phyloP scores from a whole-genome alignment of 2,329 filamentous ascomycete species.

The Fusarium caatingaense region DNA sequence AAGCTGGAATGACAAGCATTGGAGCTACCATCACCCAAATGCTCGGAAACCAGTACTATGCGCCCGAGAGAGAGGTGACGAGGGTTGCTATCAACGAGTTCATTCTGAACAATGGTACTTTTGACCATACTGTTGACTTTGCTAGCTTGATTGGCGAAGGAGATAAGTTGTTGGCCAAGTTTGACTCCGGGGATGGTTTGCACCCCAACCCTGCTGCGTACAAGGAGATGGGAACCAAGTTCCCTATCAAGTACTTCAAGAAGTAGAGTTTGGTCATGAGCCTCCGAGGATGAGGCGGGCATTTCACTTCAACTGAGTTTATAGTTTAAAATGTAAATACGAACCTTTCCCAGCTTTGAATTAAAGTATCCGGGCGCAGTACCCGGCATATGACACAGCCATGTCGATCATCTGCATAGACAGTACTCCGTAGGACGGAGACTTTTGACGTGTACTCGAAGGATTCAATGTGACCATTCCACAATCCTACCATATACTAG shows the following conservation, averaged over 20 bases:
- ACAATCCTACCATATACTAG: background rate
- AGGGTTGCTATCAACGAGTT: conserved; percentile 24
- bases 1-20: background rate
- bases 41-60: conserved; percentile 23
- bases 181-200: conserved; percentile 25
- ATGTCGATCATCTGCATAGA: background rate
- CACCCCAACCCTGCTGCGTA: conserved; percentile 33
- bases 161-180: conserved; percentile 23
- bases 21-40: conserved; percentile 29
- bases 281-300: fast-evolving
- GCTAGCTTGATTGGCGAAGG: conserved; percentile 22
- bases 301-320: background rate
- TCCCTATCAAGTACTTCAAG: conserved; percentile 7
- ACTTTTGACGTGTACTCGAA: background rate
- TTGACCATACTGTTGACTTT: conserved; percentile 31
- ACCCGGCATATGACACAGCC: background rate
- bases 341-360: background rate
- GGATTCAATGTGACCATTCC: background rate
- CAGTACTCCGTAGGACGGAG: background rate
- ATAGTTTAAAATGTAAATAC: background rate
- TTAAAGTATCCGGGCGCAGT: background rate
- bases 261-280: background rate
- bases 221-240: conserved; percentile 17
- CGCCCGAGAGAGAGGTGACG: conserved; percentile 13
- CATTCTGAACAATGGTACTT: conserved; percentile 21